Evolutionary conservation across 1,284 basidiomycete species (phyloP), one percentile per base, ranked within the genome.

Genomic region (Ustilago cynodontis): DNA sequence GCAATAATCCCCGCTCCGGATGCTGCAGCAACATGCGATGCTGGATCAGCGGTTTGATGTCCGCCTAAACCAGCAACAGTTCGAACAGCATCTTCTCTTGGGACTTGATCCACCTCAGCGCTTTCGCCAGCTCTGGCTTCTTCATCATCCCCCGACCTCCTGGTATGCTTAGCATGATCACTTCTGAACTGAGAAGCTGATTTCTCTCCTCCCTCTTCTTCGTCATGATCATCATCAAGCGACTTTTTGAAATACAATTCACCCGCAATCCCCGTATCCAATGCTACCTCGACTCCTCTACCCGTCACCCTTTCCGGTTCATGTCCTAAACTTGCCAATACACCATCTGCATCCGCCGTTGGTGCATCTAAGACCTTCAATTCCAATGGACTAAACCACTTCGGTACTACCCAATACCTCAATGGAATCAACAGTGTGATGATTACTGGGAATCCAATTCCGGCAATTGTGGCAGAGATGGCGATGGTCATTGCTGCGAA

Each of bases 401-500:
- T 88, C 1, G 95, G 94, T 3, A 98, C 89, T 16, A 94, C 73
- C 65, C 89, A 89, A 47, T 90, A 90, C 51, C 96, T 89, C 7
- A 96, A 79, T 0, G 95, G 95, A n/a, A 98, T 90, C 20, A 98
- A 89, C 20, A 94, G 86, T 81, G 93, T 90, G 82, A 98, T 97
- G 73, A 97, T 90, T 45, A 97, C 89, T 0, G 95, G 94, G 85
- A 98, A 98, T 1, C 93, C 94, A 64, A 97, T 94, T 0, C 77
- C 74, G 39, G 86, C 82, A 59, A 93, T 92, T 0, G 94, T 98
- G 85, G 97, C 94, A 0, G 93, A 94, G 78, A 98, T 92, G 0
- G 93, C 93, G 84, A 97, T 94, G 0, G 94, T 95, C 7, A 92
- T 91, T 0, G 92, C 94, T 78, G 98, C 98, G 13, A 92, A 93